Base-by-base conservation (phyloP, 2,329 filamentous ascomycete species). In the Achaetomium macrosporum region DNA sequence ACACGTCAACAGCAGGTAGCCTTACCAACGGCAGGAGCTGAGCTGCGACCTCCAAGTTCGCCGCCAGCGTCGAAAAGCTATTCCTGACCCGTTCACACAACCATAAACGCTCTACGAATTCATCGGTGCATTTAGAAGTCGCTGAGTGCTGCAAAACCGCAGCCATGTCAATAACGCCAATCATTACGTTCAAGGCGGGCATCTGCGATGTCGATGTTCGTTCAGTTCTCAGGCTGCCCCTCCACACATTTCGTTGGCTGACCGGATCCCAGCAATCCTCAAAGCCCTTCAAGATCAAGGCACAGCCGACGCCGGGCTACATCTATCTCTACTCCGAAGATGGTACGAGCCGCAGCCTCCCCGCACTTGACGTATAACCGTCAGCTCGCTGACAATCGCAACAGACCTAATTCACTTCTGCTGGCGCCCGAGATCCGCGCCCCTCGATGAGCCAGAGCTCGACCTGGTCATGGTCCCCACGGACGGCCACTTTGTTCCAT, bases 151-250 rank as follows among this genome's bases (percentile, higher is more conserved):
- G n/a, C 47, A 30, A 51, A 47, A 19, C 35, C 19, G 29, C 53
- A 31, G 53, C 44, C 15, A 96, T 96, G 90, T 89, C 91, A 58
- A 84, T 89, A 71, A 70, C 79, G 61, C 90, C 92, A 31, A 81
- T 96, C 66, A 91, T 97, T 69, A 95, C 90, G 15, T 97, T 97
- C 81, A 96, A 96, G 79, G 92, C 92, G 59, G 92, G 92, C 70
- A 82, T 82, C 69, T 97, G 92, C 73, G 84, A 93, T 49, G 69
- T 92, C 56, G 85, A 91, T 69, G 90, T 95, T 74, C 67, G 86
- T 77, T 54, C 37, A n/a, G n/a, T 39, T 37, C 20, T 15, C 31
- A 20, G 25, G 5, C 25, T 39, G 16, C 50, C 33, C 49, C 52
- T 40, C 51, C 35, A 17, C 11, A 20, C 16, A 9, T 30, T 11